Base-by-base conservation (phyloP, 1,139 yeast species). In the Hyphopichia khmerensis region DNA sequence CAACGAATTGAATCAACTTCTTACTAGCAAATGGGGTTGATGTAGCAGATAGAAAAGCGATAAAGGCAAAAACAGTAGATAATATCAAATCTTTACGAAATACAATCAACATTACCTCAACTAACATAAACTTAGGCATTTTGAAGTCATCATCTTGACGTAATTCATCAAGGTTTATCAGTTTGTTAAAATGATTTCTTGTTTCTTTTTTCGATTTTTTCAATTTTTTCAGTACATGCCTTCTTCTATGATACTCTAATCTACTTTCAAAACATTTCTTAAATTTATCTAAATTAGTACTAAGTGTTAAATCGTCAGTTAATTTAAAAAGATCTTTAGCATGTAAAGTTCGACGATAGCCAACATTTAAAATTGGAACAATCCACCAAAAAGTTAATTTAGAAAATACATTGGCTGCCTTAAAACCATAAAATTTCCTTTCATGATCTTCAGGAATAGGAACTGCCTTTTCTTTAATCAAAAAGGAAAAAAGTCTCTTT, bases 1-100 rank as follows among this genome's bases (percentile, higher is more conserved):
- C 65, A 3, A 78, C 80, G 49, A 71, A 82, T 3, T 59, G 56
- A 49, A 84, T 81, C 38, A 83, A 62, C n/a, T 76, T 69, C 46
- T 78, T 73, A 2, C 81, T 70, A 17, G 82, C 54, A 29, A 75
- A 53, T 0, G 82, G 77, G 6, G 36, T 35, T n/a, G 6, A 40
- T 35, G 11, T 31, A 29, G 19, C 38, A 8, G 8, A 40, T 14
- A n/a, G 39, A 15, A 6, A 35, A n/a, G 11, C 33, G 64, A 38
- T 21, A 39, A 24, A 15, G 40, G 10, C 16, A 18, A 9, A 5
- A 38, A 27, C 11, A 5, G n/a, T 10, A 6, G 33, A n/a, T 4
- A 21, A 15, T 3, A 40, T 11, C 4, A 45, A n/a, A 5, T 42
- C 36, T 11, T 21, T 24, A n/a, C 18, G 10, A 21, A 43, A 41